These are phyloP conservation scores for Lentinus polychrous DNA, from an alignment of 1,284 basidiomycete species.

Conservation along the genomic window DNA sequence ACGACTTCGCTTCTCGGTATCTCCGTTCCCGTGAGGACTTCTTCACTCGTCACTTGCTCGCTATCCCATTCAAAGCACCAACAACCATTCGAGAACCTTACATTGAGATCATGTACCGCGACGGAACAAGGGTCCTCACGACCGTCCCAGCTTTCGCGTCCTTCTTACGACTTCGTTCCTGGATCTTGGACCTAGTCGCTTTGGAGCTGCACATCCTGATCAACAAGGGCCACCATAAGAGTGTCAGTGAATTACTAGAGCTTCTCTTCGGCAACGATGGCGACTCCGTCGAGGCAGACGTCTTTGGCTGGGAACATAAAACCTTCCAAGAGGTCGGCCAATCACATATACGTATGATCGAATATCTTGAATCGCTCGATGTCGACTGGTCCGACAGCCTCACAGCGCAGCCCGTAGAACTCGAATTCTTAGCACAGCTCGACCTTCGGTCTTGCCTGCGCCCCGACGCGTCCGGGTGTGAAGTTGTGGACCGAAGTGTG, in stretches of 20 bases:
- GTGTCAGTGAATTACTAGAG: slow-evolving; percentile 64
- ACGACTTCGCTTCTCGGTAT: slow-evolving; percentile 80
- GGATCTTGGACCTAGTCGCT: slow-evolving; percentile 82
- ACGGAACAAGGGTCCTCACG: slow-evolving; percentile 69
- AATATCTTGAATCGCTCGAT: slow-evolving; percentile 79
- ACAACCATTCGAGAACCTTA: slow-evolving; percentile 40
- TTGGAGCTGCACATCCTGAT: slow-evolving; percentile 88
- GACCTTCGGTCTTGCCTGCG: slow-evolving; percentile 74
- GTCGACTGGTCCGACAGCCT: slow-evolving; percentile 85
- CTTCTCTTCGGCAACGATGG: slow-evolving; percentile 68
- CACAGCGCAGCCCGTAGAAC: slow-evolving; percentile 46
- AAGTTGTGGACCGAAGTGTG: slow-evolving; percentile 73
- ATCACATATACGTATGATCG: slow-evolving; percentile 78
- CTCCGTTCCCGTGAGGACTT: slow-evolving; percentile 87
- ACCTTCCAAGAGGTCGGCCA: slow-evolving; percentile 73
- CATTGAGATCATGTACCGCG: slow-evolving; percentile 67
- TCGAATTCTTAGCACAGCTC: slow-evolving; percentile 65
- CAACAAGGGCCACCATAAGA: slow-evolving; percentile 67
- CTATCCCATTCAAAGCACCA: slow-evolving; percentile 60
- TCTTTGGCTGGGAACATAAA: slow-evolving; percentile 40
- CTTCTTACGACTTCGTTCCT: slow-evolving; percentile 79
- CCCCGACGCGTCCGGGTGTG: slow-evolving; percentile 67
- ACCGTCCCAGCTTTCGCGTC: slow-evolving; percentile 70
- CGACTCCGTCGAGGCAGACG: slow-evolving; percentile 33
- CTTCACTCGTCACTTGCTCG: slow-evolving; percentile 78